Evolutionary conservation across 2,329 filamentous ascomycete genomes (phyloP).

Genomic region (Drechslera avenae): DNA sequence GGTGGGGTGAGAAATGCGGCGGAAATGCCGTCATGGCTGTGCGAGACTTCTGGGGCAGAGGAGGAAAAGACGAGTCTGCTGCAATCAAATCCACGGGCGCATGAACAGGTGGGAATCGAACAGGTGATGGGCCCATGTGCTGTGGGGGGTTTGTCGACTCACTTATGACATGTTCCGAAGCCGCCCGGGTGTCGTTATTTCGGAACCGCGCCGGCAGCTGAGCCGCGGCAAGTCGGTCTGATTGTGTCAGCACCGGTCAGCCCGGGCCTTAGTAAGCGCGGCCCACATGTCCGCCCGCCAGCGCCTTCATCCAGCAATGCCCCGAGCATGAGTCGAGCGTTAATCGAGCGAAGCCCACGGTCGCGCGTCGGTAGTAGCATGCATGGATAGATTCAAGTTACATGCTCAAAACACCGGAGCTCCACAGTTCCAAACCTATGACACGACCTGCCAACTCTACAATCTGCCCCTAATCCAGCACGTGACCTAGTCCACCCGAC

Average conservation of each 20-base stretch:
- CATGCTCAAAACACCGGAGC: too few relatives aligned
- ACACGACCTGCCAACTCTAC: not conserved
- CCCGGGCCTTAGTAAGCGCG: conserved; percentile 13
- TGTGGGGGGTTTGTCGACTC: conserved; percentile 11
- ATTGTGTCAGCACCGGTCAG: conserved; percentile 3
- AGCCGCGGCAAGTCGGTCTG: conserved; percentile 14
- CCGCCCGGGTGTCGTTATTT: conserved; percentile 7
- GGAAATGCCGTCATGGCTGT: conserved; percentile 58
- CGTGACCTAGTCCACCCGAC: conserved; percentile 37
- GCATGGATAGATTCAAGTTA: too few relatives aligned
- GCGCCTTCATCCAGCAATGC: too few relatives aligned
- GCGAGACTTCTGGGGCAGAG: not conserved
- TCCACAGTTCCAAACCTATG: too few relatives aligned
- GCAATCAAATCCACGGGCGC: not conserved
- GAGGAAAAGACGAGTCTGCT: not conserved
- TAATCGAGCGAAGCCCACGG: too few relatives aligned
- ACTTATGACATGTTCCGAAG: conserved; percentile 22
- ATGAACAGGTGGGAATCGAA: not conserved
- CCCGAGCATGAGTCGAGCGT: too few relatives aligned
- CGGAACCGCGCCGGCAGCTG: conserved; percentile 24
- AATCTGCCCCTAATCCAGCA: not conserved
- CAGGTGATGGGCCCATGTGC: not conserved
- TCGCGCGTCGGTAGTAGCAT: too few relatives aligned
- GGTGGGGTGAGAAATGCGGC: conserved; percentile 60
- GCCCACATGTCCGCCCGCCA: too few relatives aligned